Conservation (phyloP, 2,329 filamentous ascomycete genomes). For the Polychaeton citri region DNA sequence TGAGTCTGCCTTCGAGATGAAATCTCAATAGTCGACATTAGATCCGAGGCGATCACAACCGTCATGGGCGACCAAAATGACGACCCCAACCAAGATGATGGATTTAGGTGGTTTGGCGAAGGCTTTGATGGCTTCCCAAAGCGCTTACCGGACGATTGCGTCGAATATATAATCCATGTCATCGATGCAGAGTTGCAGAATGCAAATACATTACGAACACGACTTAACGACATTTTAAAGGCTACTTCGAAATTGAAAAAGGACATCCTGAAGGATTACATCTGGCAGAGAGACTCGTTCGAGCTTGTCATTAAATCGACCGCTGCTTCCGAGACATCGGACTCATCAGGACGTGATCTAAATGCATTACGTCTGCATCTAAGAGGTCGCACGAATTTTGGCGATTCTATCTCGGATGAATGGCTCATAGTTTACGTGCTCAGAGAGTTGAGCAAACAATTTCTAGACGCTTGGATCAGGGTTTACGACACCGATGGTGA, state of each 20-base stretch:
- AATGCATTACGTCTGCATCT: constrained; percentile 33
- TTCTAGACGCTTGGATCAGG: constrained; percentile 65
- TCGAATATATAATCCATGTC: constrained; percentile 72
- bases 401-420: constrained; percentile 91
- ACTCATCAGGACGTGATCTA: too few species aligned
- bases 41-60: too few species aligned
- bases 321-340: not conserved
- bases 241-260: constrained; percentile 50
- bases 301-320: constrained; percentile 37
- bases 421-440: constrained; percentile 92
- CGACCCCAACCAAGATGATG: constrained; percentile 41
- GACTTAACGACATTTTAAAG: constrained; percentile 60
- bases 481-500: constrained; percentile 84
- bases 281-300: constrained; percentile 86
- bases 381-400: constrained; percentile 69
- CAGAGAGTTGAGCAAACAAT: constrained; percentile 62
- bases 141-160: constrained; percentile 64
- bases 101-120: constrained; percentile 52
- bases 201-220: constrained; percentile 45
- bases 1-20: too few species aligned
- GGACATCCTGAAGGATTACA: constrained; percentile 64
- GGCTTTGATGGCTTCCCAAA: constrained; percentile 54
- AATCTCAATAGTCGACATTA: too few species aligned
- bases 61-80: too few species aligned
- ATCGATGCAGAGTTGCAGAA: constrained; percentile 41